A percentile compares a stretch with the other conserved stretches of the same genome.
These are phyloP conservation scores for Solanum lignicaule DNA, from an alignment of 257 asterid genomes.

Conservation along the genomic window DNA sequence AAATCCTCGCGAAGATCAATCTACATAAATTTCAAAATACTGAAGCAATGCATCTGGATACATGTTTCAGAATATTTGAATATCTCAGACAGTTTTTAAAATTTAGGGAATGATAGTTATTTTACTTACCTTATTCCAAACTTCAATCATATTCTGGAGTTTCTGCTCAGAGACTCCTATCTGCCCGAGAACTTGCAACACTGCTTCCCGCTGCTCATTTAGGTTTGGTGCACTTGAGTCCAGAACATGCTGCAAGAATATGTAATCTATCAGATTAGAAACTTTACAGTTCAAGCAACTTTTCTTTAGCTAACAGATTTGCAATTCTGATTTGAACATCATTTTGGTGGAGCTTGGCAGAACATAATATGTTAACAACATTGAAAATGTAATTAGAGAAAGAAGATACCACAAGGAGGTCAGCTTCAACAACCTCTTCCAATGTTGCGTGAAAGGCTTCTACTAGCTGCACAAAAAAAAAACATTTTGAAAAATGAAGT, in stretches of 20 bases:
- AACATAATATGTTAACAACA: neutral
- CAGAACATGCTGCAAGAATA: constrained; percentile 68
- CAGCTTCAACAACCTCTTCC: constrained; percentile 98
- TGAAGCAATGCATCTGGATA: neutral
- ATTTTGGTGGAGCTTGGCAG: neutral
- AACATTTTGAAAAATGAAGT: neutral
- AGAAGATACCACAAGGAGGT: constrained; percentile 84
- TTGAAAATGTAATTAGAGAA: neutral
- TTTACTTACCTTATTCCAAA: constrained; percentile 69
- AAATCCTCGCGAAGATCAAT: constrained; percentile 56
- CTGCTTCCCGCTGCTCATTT: constrained; percentile 66
- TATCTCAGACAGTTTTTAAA: neutral
- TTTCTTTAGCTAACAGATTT: neutral
- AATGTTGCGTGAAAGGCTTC: constrained; percentile 95
- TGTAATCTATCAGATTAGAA: neutral
- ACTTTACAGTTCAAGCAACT: neutral
- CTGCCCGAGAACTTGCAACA: constrained; percentile 68
- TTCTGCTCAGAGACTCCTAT: constrained; percentile 75
- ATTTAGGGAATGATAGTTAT: neutral
- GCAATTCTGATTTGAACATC: neutral
- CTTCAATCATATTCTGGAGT: constrained; percentile 90
- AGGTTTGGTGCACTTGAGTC: constrained; percentile 83
- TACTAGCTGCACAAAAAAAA: constrained; percentile 53
- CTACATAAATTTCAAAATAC: constrained; percentile 17
- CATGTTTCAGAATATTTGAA: neutral